Base-by-base conservation (phyloP, 768 basidiomycete genomes). In the Rhodotorula taiwanensis region DNA sequence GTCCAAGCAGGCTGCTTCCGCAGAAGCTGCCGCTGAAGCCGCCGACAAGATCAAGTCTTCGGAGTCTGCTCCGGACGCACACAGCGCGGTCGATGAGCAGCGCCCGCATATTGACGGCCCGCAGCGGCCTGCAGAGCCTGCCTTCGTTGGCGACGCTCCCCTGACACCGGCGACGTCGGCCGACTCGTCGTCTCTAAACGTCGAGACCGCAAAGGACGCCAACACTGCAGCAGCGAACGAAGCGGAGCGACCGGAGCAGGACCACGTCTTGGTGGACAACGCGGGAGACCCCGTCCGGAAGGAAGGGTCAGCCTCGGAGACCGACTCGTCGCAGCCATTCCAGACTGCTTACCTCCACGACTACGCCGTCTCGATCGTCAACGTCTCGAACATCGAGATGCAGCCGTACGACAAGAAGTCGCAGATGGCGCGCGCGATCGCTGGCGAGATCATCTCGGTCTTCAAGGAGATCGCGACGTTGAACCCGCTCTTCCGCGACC, bases 381-480 rank as follows among this genome's bases (percentile, higher is more conserved):
- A 87, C 66, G 86, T 95, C 36, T 84, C 85, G 31, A 97, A 97
- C 73, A 82, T 95, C 52, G 74, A 76, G 31, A 86, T 89, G 8
- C 83, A 86, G 65, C 84, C 89, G 0, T 93, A 86, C 79, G 84
- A 86, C 79, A 89, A 93, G 75, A 89, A 92, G 75, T 75, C 73
- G 28, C 92, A 95, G 75, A 87, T 93, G 75, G 86, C 94, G 70
- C 87, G 91, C 31, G 94, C 94, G 7, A 88, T 95, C 77, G 93
- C 91, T 84, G 86, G 86, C 47, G 94, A 98, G 77, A 90, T 98
- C 63, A 87, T 98, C 69, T 86, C 88, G 49, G 90, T 93, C 43
- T 97, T 98, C 83, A 98, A 98, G 79, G 93, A 97, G 74, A 95
- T 98, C 63, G 93, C 93, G 0, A 89, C 93, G 75, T 82, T 97